phyloP scores from a whole-genome alignment of 208 protist genomes.

The Trypanosomatidae sp. region DNA sequence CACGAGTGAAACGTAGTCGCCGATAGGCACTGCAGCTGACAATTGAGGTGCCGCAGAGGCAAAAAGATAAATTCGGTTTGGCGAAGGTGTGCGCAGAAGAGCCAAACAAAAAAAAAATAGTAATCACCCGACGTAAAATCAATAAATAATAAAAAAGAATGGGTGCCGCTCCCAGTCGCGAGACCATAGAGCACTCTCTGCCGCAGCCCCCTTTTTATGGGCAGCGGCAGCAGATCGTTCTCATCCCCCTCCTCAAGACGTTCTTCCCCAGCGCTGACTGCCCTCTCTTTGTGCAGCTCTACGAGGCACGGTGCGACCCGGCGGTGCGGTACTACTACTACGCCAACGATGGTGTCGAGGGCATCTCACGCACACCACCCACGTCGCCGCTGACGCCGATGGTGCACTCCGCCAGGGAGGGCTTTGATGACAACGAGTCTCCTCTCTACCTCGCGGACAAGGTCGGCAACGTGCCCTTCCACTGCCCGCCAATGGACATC shows the following conservation, averaged over 20 bases:
- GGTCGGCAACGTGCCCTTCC: constrained; percentile 12
- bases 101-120: too few relatives aligned
- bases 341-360: constrained; percentile 9
- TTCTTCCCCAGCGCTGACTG: constrained; percentile 63
- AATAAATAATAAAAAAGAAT: too few relatives aligned
- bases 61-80: too few relatives aligned
- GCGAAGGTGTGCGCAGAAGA: too few relatives aligned
- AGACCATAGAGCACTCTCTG: constrained; percentile 29
- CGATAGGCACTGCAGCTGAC: too few relatives aligned
- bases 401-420: constrained; percentile 4
- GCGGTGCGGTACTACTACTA: constrained; percentile 72
- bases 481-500: constrained; percentile 30
- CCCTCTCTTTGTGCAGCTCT: constrained; percentile 59
- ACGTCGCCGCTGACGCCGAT: constrained; percentile 8
- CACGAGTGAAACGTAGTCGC: too few relatives aligned
- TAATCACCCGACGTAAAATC: too few relatives aligned
- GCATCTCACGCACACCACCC: neutral
- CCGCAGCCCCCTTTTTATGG: constrained; percentile 39
- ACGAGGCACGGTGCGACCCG: constrained; percentile 47
- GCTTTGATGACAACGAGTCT: constrained; percentile 1
- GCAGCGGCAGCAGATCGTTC: constrained; percentile 40
- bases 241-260: constrained; percentile 52
- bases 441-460: constrained; percentile 14
- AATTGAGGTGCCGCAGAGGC: too few relatives aligned
- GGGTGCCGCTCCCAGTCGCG: constrained; percentile 63